phyloP scores from a whole-genome alignment of 768 basidiomycete genomes.

The Cystofilobasidium ferigula region DNA sequence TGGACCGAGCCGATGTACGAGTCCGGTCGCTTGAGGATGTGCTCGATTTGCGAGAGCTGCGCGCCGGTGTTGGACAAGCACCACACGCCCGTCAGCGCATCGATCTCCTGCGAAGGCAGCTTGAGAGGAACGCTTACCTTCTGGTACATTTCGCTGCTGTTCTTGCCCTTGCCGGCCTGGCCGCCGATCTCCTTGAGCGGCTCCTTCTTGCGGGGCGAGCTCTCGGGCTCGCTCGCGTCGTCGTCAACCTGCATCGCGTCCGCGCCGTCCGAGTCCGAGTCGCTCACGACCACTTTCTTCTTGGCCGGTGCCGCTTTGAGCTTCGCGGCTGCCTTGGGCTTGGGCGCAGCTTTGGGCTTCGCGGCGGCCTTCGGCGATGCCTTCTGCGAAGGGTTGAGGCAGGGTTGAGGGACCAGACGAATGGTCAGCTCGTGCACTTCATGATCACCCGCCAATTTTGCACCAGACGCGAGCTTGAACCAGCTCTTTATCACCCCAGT shows the following conservation, averaged over 20 bases:
- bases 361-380: not conserved
- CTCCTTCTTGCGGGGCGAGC: constrained; percentile 27
- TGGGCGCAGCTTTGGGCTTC: constrained; percentile 18
- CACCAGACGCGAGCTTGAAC: not conserved
- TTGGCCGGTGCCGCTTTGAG: constrained; percentile 39
- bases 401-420: not conserved
- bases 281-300: constrained; percentile 42
- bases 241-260: constrained; percentile 41
- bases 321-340: constrained; percentile 34
- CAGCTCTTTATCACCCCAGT: not conserved
- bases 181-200: constrained; percentile 23
- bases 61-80: too few relatives aligned
- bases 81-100: too few relatives aligned
- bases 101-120: too few relatives aligned
- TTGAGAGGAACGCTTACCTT: constrained; percentile 48
- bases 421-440: not conserved
- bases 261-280: constrained; percentile 40
- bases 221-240: constrained; percentile 34
- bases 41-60: constrained; percentile 87
- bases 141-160: constrained; percentile 77
- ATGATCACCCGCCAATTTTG: not conserved
- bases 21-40: constrained; percentile 55
- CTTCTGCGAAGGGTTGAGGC: not conserved
- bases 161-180: constrained; percentile 51
- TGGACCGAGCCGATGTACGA: constrained; percentile 91